Evolutionary conservation across 129 eudicot species (phyloP).

Genomic region (Arctium minus): DNA sequence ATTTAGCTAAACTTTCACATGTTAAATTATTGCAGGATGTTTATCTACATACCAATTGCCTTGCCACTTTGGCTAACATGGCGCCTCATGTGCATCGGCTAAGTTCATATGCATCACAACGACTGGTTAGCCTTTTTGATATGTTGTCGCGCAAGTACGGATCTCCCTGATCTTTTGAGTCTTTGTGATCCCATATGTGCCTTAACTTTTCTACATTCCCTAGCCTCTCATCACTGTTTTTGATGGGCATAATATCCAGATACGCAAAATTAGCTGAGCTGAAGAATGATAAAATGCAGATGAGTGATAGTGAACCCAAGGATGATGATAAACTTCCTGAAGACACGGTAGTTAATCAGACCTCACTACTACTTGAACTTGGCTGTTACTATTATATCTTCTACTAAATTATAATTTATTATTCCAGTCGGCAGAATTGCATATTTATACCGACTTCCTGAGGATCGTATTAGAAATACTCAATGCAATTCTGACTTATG

Average conservation of each 20-base stretch:
- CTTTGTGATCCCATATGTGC: constrained; percentile 7
- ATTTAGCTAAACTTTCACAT: constrained; percentile 19
- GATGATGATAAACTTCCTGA: constrained; percentile 70
- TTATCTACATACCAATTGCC: constrained; percentile 96
- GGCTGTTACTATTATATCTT: constrained; percentile 8
- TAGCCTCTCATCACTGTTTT: not conserved
- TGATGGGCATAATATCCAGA: constrained; percentile 37
- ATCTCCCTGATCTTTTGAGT: constrained; percentile 5
- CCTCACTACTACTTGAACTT: not conserved
- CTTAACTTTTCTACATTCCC: constrained; percentile 2
- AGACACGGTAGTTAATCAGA: constrained; percentile 52
- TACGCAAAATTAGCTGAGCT: constrained; percentile 87
- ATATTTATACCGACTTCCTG: constrained; percentile 84
- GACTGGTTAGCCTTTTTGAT: constrained; percentile 87
- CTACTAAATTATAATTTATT: constrained; percentile 11
- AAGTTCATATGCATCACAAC: constrained; percentile 92
- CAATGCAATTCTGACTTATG: constrained; percentile 79
- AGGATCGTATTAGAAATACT: constrained; percentile 90
- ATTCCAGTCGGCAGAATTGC: constrained; percentile 81
- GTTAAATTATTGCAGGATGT: constrained; percentile 64
- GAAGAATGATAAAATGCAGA: constrained; percentile 64
- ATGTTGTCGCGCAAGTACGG: constrained; percentile 94
- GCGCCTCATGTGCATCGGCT: constrained; percentile 92
- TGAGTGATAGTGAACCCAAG: constrained; percentile 47
- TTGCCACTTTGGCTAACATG: constrained; percentile 95